These are phyloP conservation scores for Sugiyamaella japonica DNA, from an alignment of 1,139 yeast species.

Conservation along the genomic window DNA sequence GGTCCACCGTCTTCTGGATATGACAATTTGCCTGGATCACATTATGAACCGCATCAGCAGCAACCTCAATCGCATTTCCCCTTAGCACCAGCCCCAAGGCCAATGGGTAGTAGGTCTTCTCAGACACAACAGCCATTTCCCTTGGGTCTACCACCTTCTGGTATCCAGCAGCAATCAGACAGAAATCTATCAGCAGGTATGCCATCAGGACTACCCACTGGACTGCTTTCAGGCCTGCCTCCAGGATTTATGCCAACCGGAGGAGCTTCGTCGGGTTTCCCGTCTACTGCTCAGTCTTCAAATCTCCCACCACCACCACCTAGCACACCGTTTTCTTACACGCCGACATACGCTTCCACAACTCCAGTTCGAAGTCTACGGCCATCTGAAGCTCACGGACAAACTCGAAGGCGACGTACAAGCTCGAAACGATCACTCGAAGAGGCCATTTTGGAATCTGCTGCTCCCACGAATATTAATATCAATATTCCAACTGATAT, in stretches of 20 bases:
- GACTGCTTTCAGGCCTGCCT: neutral
- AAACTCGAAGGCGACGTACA: conserved; percentile 30
- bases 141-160: neutral
- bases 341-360: conserved; percentile 30
- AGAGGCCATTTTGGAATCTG: conserved; percentile 34
- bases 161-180: neutral
- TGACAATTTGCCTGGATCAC: neutral
- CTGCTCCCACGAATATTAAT: conserved; percentile 31
- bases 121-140: neutral
- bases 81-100: conserved; percentile 1
- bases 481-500: conserved; percentile 17
- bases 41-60: conserved; percentile 10
- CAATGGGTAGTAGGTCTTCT: neutral
- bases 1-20: conserved; percentile 1
- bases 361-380: conserved; percentile 27
- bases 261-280: neutral
- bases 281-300: conserved; percentile 1
- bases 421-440: conserved; percentile 37
- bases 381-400: conserved; percentile 15
- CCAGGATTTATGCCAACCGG: conserved; percentile 1
- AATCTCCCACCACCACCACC: conserved; percentile 10
- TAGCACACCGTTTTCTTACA: conserved; percentile 27
- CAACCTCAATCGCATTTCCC: conserved; percentile 8
- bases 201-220: neutral
- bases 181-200: conserved; percentile 1